Conservation (phyloP, 768 basidiomycete species). For the Boletus insuetus region DNA sequence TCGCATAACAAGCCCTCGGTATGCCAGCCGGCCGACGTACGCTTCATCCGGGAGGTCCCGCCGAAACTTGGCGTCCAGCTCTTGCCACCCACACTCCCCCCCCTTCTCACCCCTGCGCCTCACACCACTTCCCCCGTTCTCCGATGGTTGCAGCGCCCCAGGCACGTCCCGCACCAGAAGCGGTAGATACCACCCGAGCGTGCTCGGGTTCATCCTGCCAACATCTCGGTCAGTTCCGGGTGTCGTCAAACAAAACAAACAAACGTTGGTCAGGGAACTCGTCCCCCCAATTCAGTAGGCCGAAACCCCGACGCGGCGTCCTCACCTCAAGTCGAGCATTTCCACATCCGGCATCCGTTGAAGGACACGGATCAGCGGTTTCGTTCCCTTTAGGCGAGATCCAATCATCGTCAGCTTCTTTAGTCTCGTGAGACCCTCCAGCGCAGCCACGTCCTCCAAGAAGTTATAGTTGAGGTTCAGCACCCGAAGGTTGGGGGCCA, state of each 20-base stretch:
- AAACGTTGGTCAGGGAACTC: neutral
- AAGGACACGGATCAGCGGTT: conserved; percentile 68
- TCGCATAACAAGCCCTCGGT: conserved; percentile 86
- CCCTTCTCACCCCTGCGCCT: conserved; percentile 32
- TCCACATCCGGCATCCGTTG: conserved; percentile 76
- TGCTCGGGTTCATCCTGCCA: conserved; percentile 90
- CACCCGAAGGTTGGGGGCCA: conserved; percentile 83
- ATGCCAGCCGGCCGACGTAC: conserved; percentile 84
- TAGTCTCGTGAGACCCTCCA: conserved; percentile 73
- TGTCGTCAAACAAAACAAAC: conserved; percentile 9
- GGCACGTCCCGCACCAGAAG: conserved; percentile 69
- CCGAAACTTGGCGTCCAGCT: conserved; percentile 82
- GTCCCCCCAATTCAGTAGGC: neutral
- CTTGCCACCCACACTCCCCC: conserved; percentile 55
- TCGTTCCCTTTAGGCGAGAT: conserved; percentile 71
- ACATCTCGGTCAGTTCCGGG: conserved; percentile 26
- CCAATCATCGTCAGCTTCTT: conserved; percentile 87
- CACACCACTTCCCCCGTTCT: conserved; percentile 27
- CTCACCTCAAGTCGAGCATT: conserved; percentile 88
- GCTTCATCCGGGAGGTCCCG: conserved; percentile 84
- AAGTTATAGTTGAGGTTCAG: conserved; percentile 99
- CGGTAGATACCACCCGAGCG: conserved; percentile 93
- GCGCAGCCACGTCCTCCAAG: conserved; percentile 64
- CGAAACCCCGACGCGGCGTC: conserved; percentile 11
- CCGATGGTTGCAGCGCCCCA: conserved; percentile 65